A percentile compares a stretch with the other conserved stretches of the same genome.
Evolutionary conservation across 2,329 filamentous ascomycete species (phyloP).

Genomic region (Dactylellina haptotyla): DNA sequence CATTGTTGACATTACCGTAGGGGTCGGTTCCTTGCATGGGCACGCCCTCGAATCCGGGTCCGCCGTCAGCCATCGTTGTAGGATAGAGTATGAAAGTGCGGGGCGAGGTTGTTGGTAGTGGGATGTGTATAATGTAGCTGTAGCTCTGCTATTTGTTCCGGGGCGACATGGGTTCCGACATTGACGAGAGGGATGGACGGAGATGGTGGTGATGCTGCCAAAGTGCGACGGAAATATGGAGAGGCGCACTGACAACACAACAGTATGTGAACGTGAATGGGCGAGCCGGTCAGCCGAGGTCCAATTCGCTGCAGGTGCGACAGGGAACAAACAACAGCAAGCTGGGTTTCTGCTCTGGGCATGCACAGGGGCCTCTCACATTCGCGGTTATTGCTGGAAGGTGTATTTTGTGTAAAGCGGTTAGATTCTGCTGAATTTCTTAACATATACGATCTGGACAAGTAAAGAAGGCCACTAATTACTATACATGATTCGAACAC

Average conservation of each 20-base stretch:
- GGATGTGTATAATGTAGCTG: background rate
- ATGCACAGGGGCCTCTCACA: no score
- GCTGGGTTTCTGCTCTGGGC: no score
- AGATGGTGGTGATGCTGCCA: slow-evolving; percentile 23
- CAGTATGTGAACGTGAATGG: slow-evolving; percentile 41
- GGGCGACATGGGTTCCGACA: slow-evolving; percentile 22
- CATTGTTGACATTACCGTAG: slow-evolving; percentile 46
- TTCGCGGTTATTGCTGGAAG: no score
- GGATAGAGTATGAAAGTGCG: no score
- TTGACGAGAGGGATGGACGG: background rate
- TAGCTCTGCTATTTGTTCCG: slow-evolving; percentile 12
- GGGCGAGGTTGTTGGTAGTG: background rate
- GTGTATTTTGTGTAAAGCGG: no score
- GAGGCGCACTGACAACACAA: slow-evolving; percentile 46
- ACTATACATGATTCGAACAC: no score
- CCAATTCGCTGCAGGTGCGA: slow-evolving; percentile 5
- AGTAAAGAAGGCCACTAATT: no score
- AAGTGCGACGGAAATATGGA: slow-evolving; percentile 28
- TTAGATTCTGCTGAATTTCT: no score
- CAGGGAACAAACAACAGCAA: background rate
- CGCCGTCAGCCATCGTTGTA: slow-evolving; percentile 46
- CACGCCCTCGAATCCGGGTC: slow-evolving; percentile 43
- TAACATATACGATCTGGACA: no score
- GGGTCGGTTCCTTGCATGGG: slow-evolving; percentile 51
- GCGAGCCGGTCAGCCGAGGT: slow-evolving; percentile 47